A percentile compares a stretch with the other conserved stretches of the same genome.
Evolutionary conservation across 257 asterid genomes (phyloP).

Genomic region (Primulina tabacum): DNA sequence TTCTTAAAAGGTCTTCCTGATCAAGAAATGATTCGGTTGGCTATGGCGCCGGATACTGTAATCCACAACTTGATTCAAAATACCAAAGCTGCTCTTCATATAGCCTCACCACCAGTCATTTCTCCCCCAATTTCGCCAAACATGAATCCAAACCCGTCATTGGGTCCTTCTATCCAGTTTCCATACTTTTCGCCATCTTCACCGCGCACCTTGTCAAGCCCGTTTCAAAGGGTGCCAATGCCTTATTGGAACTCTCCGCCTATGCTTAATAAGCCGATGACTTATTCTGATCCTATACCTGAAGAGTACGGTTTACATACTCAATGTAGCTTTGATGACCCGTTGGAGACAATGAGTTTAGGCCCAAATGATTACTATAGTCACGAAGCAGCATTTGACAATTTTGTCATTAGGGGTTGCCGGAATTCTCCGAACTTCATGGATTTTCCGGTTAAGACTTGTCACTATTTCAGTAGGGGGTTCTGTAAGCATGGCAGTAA

Average conservation of each 20-base stretch:
- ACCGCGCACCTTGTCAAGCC: constrained; percentile 29
- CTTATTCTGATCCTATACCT: constrained; percentile 33
- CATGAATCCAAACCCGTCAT: constrained; percentile 31
- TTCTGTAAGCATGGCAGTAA: constrained; percentile 78
- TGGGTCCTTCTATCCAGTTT: constrained; percentile 40
- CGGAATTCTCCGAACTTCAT: constrained; percentile 34
- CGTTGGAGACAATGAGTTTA: constrained; percentile 30
- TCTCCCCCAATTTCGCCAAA: constrained; percentile 65
- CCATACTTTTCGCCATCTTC: constrained; percentile 37
- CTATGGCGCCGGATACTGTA: constrained; percentile 66
- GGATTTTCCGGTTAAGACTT: constrained; percentile 55
- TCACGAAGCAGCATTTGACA: constrained; percentile 41
- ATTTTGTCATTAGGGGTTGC: constrained; percentile 35
- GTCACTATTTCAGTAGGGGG: constrained; percentile 76
- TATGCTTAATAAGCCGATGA: constrained; percentile 21
- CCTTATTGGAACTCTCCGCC: constrained; percentile 40
- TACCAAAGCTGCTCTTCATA: constrained; percentile 37
- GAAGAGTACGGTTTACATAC: constrained; percentile 28
- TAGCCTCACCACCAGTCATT: constrained; percentile 35
- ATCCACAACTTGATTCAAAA: constrained; percentile 49
- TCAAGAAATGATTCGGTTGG: constrained; percentile 77
- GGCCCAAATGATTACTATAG: constrained; percentile 34
- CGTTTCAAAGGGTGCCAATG: constrained; percentile 17
- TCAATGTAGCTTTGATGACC: constrained; percentile 37
- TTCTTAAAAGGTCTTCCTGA: constrained; percentile 51